Evolutionary conservation across 1,284 basidiomycete species (phyloP), one percentile per base, ranked within the genome.

Genomic region (Erythrobasidium hasegawianum): DNA sequence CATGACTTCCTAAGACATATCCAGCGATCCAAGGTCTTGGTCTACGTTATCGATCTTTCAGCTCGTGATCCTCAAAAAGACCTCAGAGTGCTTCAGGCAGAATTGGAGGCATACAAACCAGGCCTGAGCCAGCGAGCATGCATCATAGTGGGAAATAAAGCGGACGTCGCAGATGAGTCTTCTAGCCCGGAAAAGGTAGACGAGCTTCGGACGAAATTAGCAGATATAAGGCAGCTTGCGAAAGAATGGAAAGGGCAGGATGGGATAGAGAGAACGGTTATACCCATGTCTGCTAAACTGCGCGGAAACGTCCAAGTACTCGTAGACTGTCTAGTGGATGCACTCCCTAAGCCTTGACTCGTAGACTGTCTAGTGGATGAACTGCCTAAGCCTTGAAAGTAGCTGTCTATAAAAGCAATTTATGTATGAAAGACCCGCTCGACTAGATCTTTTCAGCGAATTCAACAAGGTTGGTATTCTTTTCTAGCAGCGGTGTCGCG

Each of bases 1-100:
- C 93, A 97, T 76, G 87, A 88, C 0, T 98, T 98, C 80, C 78
- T 99, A 24, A 85, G 92, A 1, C 89, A 91, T 5, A 90, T 97
- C 76, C 94, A 98, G 76, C 86, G 95, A 2, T 94, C 91, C 7
- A 84, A 87, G 33, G 88, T 90, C 3, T 83, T 98, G 2, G 89
- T 87, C 0, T 97, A 95, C 75, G 93, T 98, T 40, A 86, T 99
- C 29, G 95, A 98, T 76, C 81, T 97, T 1, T 86, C 88, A 0
- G 80, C 80, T 0, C 81, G 84, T 0, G 81, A 82, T 27, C 90
- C 90, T 0, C 88, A 86, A 82, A 83, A 87, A 16, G 90, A 94
- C 67, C 80, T 97, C 18, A 73, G 78, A 2, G 81, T 87, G 5
- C 81, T 97, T 2, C 81, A 83, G 40, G 83, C 86, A 27, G 93